A percentile compares a stretch with the other conserved stretches of the same genome.
Evolutionary conservation across 108 stramenopile genomes (phyloP).

Genomic region (Skeletonema costatum): DNA sequence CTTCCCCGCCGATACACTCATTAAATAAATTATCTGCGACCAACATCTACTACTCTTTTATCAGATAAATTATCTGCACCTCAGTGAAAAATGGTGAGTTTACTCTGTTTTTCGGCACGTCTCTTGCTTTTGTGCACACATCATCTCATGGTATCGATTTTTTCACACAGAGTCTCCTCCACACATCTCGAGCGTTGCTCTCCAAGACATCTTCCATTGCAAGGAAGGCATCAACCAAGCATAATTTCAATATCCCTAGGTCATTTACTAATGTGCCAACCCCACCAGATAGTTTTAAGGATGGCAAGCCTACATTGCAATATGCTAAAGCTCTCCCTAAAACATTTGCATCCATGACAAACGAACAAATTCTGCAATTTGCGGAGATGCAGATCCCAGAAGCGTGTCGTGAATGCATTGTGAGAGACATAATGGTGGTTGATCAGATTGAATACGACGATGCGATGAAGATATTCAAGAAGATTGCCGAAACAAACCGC

Average conservation of each 20-base stretch:
- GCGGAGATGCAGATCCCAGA: conserved; percentile 27
- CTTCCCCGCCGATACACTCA: no score
- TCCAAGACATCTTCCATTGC: not conserved
- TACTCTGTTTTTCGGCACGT: not conserved
- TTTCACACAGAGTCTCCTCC: not conserved
- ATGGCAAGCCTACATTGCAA: conserved; percentile 38
- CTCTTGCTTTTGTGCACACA: not conserved
- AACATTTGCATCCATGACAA: conserved; percentile 38
- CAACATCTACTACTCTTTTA: no score
- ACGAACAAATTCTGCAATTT: conserved; percentile 39
- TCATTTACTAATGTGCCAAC: not conserved
- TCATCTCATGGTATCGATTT: not conserved
- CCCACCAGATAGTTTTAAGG: conserved; percentile 13
- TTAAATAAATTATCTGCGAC: no score
- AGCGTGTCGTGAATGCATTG: conserved; percentile 41
- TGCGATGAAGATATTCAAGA: conserved; percentile 49
- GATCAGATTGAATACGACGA: conserved; percentile 48
- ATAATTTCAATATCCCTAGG: not conserved
- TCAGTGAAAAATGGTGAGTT: not conserved
- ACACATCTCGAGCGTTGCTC: not conserved
- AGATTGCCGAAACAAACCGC: conserved; percentile 48
- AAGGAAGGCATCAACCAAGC: not conserved
- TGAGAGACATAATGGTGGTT: conserved; percentile 40
- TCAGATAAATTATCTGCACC: not conserved
- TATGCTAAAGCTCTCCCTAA: conserved; percentile 30